These are phyloP conservation scores for Alternaria incomplexa DNA, from an alignment of 2,329 filamentous ascomycete genomes.

Conservation along the genomic window DNA sequence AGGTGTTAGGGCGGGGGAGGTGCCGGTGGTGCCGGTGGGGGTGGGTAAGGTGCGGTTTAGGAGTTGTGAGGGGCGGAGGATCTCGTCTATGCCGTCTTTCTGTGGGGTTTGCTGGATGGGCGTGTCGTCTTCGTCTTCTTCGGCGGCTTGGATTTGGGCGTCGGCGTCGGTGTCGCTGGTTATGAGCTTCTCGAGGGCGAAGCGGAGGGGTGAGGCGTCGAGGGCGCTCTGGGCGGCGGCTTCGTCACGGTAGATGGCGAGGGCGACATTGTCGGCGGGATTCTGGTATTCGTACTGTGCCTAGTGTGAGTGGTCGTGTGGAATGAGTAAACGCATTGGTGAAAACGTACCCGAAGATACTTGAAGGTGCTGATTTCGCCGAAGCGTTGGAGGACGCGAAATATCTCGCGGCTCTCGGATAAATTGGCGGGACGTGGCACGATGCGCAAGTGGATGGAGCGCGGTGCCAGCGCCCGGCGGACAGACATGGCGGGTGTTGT, in stretches of 20 bases:
- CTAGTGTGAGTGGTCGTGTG: not conserved
- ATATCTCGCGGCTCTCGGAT: slow-evolving; percentile 57
- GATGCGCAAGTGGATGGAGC: slow-evolving; percentile 56
- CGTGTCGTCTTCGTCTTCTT: slow-evolving; percentile 18
- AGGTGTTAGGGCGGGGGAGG: not conserved
- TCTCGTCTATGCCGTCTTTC: slow-evolving; percentile 36
- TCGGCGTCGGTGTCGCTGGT: slow-evolving; percentile 1
- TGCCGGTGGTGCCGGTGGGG: not conserved
- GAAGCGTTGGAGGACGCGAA: slow-evolving; percentile 56
- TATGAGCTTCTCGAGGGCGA: slow-evolving; percentile 49
- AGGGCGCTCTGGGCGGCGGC: slow-evolving; percentile 51
- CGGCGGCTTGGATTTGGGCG: not conserved
- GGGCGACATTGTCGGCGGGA: slow-evolving; percentile 50
- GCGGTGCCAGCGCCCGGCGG: slow-evolving; percentile 42
- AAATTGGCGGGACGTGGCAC: slow-evolving; percentile 55
- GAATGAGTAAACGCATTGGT: not conserved
- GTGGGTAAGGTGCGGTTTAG: slow-evolving; percentile 16
- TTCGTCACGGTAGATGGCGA: slow-evolving; percentile 55
- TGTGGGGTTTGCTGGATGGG: slow-evolving; percentile 2
- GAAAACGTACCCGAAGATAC: slow-evolving; percentile 46
- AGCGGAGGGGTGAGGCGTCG: slow-evolving; percentile 54
- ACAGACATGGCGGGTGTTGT: slow-evolving; percentile 32
- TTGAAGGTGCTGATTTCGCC: slow-evolving; percentile 58
- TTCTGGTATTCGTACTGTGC: slow-evolving; percentile 53
- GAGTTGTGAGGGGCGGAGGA: slow-evolving; percentile 38